Base-by-base conservation (phyloP, 1,284 basidiomycete genomes). In the Microbotryomycetes sp. region DNA sequence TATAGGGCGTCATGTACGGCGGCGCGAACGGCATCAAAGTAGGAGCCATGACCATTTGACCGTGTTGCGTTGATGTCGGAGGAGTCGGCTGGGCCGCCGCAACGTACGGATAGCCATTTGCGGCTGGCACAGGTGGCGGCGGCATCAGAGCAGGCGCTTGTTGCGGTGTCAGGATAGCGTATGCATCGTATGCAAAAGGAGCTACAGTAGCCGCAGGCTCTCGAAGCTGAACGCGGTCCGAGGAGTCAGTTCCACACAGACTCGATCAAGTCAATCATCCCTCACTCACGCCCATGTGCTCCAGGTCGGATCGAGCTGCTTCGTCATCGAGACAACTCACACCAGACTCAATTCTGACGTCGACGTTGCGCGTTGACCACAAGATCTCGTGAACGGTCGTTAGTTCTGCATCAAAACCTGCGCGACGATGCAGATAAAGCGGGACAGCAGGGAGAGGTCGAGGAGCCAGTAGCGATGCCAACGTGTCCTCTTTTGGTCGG, bases 401-500 rank as follows among this genome's bases (percentile, higher is more conserved):
- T 2, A 64, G 51, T n/a, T 67, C 63, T 22, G 64, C 70, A 6
- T 71, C 69, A 49, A 63, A 62, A 9, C 64, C 64, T 9, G 68
- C 32, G 3, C 68, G 63, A 6, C 69, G 58, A 30, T 64, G 66
- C 29, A 68, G 61, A 22, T 63, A 61, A 3, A 68, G 64, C 6
- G 70, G 70, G 1, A 70, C 63, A 4, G 60, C 62, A 7, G 70
- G 70, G 1, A 62, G 56, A 1, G 58, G 52, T 22, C 56, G 59
- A 19, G 65, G 67, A 0, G 68, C 64, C 51, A 72, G 64, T 14
- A 69, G 56, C 9, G 49, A 36, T 4, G 65, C 61, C 36, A 72
- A 64, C 19, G 65, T 63, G 42, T 69, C 67, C 57, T 86, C 85
- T 36, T 82, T 82, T 19, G 87, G 86, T n/a, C 84, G 80, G 69